Conservation (phyloP, 1,139 yeast genomes). For the Debaryomyces sp. region DNA sequence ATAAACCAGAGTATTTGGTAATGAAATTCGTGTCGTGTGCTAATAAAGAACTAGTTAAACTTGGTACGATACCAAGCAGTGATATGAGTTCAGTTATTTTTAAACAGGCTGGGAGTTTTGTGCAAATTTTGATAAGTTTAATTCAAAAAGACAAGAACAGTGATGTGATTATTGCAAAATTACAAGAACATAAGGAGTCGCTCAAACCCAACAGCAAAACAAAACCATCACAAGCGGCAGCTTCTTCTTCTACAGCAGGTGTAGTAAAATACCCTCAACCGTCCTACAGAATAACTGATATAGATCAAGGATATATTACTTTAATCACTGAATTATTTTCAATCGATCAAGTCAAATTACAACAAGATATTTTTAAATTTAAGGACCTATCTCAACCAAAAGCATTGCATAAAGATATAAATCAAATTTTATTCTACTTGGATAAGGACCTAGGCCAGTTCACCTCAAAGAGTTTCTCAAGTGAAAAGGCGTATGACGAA, state of each 20-base stretch:
- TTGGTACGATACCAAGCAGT: conserved; percentile 41
- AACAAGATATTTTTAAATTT: conserved; percentile 49
- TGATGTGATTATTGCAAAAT: conserved; percentile 43
- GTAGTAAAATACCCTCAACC: conserved; percentile 40
- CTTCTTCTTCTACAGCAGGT: conserved; percentile 14
- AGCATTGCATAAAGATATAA: conserved; percentile 48
- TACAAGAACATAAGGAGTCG: conserved; percentile 46
- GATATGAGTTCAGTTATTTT: conserved; percentile 53
- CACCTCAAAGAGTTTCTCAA: conserved; percentile 44
- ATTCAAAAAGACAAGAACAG: conserved; percentile 48
- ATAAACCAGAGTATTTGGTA: conserved; percentile 63
- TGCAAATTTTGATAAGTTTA: conserved; percentile 52
- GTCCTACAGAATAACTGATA: conserved; percentile 51
- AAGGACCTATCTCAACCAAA: conserved; percentile 49
- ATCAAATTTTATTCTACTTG: conserved; percentile 39
- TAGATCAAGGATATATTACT: conserved; percentile 43
- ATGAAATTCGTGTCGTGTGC: conserved; percentile 68
- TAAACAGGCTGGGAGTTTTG: conserved; percentile 59
- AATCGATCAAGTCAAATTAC: conserved; percentile 45
- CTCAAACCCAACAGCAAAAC: conserved; percentile 29
- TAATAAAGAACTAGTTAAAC: conserved; percentile 61
- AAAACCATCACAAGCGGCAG: conserved; percentile 4
- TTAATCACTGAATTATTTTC: conserved; percentile 44
- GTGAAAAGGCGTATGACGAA: conserved; percentile 37
- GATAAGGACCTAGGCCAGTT: conserved; percentile 45